phyloP scores from a whole-genome alignment of 164 flowering plant species.

The Kalanchoe fedtschenkoi region DNA sequence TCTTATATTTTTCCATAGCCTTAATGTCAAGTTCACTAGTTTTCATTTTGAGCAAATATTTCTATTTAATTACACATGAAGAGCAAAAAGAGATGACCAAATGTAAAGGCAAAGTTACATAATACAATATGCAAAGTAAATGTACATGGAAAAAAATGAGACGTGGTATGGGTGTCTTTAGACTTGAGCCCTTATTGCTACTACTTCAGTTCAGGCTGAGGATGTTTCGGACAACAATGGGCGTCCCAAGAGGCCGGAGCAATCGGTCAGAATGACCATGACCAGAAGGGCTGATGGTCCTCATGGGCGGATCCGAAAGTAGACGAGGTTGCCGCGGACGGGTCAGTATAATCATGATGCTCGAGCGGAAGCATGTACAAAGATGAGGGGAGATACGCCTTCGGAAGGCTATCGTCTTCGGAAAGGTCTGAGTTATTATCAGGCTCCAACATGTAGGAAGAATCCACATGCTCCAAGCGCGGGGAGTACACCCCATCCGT shows the following conservation, averaged over 20 bases:
- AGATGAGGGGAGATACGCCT: neutral
- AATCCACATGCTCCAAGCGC: constrained; percentile 3
- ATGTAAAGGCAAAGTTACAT: neutral
- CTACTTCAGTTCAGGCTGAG: neutral
- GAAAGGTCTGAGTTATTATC: constrained; percentile 1
- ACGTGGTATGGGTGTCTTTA: neutral
- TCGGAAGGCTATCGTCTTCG: neutral
- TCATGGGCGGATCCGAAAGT: neutral
- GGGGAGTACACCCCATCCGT: neutral
- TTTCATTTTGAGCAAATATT: no score
- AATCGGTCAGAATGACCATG: neutral
- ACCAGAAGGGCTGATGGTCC: neutral
- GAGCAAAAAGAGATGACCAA: no score
- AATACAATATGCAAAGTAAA: neutral
- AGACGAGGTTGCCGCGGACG: neutral
- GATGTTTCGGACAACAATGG: neutral
- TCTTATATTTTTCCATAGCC: no score
- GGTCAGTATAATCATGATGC: neutral
- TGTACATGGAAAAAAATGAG: neutral
- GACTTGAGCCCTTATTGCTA: constrained; percentile 3
- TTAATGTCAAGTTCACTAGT: no score
- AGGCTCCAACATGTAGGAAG: constrained; percentile 6
- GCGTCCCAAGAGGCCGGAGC: neutral
- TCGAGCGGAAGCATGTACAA: neutral
- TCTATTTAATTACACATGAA: no score